These are phyloP conservation scores for Clausena lansium DNA, from an alignment of 345 rosid genomes.

Conservation along the genomic window DNA sequence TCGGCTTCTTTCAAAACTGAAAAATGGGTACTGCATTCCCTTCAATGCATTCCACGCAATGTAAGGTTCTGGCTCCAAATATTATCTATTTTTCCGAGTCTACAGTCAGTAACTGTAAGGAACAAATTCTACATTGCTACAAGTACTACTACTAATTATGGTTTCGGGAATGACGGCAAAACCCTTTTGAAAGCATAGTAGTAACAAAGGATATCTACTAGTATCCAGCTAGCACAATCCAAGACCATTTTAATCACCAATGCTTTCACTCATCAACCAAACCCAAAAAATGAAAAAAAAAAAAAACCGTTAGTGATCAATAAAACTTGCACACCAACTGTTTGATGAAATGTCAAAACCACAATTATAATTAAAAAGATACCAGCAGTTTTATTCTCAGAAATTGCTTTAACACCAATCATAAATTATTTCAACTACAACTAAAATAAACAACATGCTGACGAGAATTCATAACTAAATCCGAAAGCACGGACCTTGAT, in stretches of 20 bases:
- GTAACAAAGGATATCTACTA: background rate
- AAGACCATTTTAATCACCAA: background rate
- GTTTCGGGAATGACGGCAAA: background rate
- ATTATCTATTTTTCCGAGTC: background rate
- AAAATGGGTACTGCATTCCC: background rate
- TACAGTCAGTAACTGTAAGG: background rate
- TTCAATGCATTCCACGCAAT: background rate
- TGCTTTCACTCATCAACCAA: background rate
- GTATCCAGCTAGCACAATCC: background rate
- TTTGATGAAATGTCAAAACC: background rate
- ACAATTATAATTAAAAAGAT: too few species aligned
- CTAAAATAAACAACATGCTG: background rate
- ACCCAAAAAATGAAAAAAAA: background rate
- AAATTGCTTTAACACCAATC: background rate
- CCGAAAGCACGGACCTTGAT: background rate
- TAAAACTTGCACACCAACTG: background rate
- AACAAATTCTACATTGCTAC: background rate
- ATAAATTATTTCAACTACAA: background rate
- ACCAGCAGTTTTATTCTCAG: background rate
- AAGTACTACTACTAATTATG: background rate
- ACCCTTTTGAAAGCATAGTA: background rate
- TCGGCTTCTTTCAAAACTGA: background rate
- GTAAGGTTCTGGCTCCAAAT: background rate
- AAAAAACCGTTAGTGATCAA: background rate
- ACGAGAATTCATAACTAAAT: background rate